Base-by-base conservation (phyloP, 2,329 filamentous ascomycete genomes). In the Fusarium piperis region DNA sequence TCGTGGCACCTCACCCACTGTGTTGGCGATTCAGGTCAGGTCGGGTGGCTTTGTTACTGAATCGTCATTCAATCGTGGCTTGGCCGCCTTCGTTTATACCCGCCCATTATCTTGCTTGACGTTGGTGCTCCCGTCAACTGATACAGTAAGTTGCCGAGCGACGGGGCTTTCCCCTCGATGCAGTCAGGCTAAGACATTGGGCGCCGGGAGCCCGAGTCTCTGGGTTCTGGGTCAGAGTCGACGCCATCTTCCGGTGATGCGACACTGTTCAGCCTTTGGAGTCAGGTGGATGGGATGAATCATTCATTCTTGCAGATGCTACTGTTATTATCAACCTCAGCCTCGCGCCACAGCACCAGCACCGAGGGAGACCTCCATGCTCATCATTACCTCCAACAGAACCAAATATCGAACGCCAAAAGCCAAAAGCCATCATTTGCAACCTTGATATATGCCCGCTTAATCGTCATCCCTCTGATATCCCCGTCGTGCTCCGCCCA, bases 401-500 rank as follows among this genome's bases (percentile, higher is more conserved):
- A 39, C 36, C 23, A 39, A 30, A 28, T 57, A 38, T 52, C 32
- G 18, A 53, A 61, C 58, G 44, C 41, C 58, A 35, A 38, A 36
- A 20, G 44, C 41, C 58, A 35, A 38, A 36, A 20, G 13, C 44
- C 41, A 36, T 48, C 18, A 33, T 28, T 23, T 46, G 28, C 12
- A 52, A 32, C 18, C 33, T 44, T 44, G 20, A 51, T 16, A 57
- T 32, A 30, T 18, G 23, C 44, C 23, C 23, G 38, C 55, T 75
- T 74, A 84, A 56, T 85, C 82, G 23, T 87, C 83, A n/a, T 87
- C 85, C 65, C 77, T 79, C 64, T 84, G 83, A 28, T 83, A 81
- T 1, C 83, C 84, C 58, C 83, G 83, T 58, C 83, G 80, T 13
- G 83, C 82, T 36, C 86, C 81, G 1, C 86, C 86, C 71, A 89